Conservation (phyloP, 2,329 filamentous ascomycete genomes). For the Tolypocladium amazonense region DNA sequence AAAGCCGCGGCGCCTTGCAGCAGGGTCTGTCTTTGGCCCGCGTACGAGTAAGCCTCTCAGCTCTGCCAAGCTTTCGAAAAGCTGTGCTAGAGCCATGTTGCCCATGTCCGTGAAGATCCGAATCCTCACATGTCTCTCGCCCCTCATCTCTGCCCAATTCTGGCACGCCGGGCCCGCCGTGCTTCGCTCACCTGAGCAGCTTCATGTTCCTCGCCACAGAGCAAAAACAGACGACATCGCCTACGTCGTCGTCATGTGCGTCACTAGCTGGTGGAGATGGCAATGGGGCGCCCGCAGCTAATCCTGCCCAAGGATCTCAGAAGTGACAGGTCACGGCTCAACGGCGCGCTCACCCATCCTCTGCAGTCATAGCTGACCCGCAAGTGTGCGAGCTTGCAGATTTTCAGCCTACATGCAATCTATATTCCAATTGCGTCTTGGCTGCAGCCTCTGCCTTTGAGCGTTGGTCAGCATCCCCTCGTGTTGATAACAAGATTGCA, state of each 20-base stretch:
- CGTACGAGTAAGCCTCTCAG: neutral
- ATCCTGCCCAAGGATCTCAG: neutral
- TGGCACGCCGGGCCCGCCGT: neutral
- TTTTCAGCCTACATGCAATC: neutral
- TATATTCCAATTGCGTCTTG: neutral
- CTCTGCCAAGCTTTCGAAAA: neutral
- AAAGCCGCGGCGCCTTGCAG: neutral
- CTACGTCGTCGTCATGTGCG: neutral
- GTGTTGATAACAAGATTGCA: neutral
- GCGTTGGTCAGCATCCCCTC: neutral
- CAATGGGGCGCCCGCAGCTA: neutral
- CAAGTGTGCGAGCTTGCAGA: neutral
- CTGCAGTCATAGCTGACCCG: neutral
- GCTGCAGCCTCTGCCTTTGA: neutral
- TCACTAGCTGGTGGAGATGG: neutral
- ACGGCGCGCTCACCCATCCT: neutral
- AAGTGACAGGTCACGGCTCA: neutral
- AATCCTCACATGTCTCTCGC: neutral
- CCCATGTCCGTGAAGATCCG: neutral
- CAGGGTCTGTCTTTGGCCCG: no score
- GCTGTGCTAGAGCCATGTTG: neutral
- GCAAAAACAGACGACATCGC: neutral
- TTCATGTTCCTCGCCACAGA: neutral
- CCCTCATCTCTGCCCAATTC: neutral
- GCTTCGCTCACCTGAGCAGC: neutral